Evolutionary conservation across 164 flowering plant genomes (phyloP).

Genomic region (Tinospora cordifolia): DNA sequence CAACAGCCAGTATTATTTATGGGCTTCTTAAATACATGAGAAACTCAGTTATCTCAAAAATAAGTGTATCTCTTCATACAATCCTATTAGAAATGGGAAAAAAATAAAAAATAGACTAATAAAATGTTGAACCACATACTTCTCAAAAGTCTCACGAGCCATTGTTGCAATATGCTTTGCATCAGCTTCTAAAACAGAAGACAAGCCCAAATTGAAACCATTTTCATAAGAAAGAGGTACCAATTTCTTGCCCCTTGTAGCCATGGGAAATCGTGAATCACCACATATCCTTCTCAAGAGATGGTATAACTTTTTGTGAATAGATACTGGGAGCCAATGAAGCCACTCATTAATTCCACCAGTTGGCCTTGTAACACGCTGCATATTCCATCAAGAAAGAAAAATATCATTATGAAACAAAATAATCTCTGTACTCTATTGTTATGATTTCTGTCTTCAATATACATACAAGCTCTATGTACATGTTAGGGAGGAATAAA

Average conservation of each 20-base stretch:
- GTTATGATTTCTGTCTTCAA: too few species aligned
- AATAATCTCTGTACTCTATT: background rate
- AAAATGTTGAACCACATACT: constrained; percentile 35
- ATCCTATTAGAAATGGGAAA: background rate
- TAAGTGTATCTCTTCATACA: background rate
- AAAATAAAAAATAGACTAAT: background rate
- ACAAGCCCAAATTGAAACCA: constrained; percentile 37
- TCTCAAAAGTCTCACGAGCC: constrained; percentile 75
- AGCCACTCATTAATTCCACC: constrained; percentile 89
- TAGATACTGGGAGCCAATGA: constrained; percentile 79
- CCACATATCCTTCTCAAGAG: constrained; percentile 45
- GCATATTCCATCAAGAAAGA: constrained; percentile 17
- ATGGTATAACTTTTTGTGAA: constrained; percentile 52
- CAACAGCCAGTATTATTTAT: background rate
- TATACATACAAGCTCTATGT: too few species aligned
- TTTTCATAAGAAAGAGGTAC: constrained; percentile 35
- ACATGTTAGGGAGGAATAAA: too few species aligned
- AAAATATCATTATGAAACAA: background rate
- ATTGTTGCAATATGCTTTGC: constrained; percentile 57
- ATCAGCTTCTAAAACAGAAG: constrained; percentile 69
- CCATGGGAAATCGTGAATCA: constrained; percentile 26
- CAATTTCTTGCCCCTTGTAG: constrained; percentile 27
- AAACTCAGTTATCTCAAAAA: background rate
- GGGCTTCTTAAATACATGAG: background rate
- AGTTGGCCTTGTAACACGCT: constrained; percentile 84